phyloP scores from a whole-genome alignment of 1,139 yeast species.

The Yamadazyma pseudoaaseri region DNA sequence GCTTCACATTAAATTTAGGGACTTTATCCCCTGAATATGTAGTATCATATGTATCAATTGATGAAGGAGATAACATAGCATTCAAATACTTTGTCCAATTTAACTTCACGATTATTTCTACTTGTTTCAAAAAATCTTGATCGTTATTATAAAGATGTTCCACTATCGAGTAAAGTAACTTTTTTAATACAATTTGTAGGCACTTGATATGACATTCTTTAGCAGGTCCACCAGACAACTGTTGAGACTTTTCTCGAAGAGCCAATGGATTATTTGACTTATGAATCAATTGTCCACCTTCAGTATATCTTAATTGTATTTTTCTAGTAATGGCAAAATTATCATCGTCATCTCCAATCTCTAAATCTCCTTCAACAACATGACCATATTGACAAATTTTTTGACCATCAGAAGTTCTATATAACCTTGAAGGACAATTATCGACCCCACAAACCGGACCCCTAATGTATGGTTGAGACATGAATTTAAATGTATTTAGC shows the following conservation, averaged over 20 bases:
- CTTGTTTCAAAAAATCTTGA: constrained; percentile 16
- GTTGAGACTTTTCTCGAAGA: constrained; percentile 37
- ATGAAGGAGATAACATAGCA: constrained; percentile 10
- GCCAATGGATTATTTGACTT: constrained; percentile 8
- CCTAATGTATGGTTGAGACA: constrained; percentile 48
- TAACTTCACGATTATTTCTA: constrained; percentile 43
- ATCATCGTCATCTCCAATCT: constrained; percentile 69
- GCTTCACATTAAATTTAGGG: constrained; percentile 13
- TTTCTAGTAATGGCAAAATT: constrained; percentile 50
- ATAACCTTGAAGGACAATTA: constrained; percentile 79
- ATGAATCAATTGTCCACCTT: constrained; percentile 10
- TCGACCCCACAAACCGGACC: constrained; percentile 89
- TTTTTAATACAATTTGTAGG: constrained; percentile 53
- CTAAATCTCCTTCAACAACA: constrained; percentile 77
- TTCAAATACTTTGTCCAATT: constrained; percentile 49
- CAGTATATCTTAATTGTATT: constrained; percentile 33
- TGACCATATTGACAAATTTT: constrained; percentile 89
- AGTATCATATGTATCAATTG: constrained; percentile 7
- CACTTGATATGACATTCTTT: constrained; percentile 44
- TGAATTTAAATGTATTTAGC: constrained; percentile 5
- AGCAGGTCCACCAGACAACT: constrained; percentile 56
- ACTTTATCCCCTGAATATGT: constrained; percentile 1
- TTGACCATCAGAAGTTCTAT: constrained; percentile 71
- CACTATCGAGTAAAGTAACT: constrained; percentile 38
- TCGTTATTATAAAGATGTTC: constrained; percentile 17